These are phyloP conservation scores for Annulohypoxylon truncatum DNA, from an alignment of 2,329 filamentous ascomycete species.

Conservation along the genomic window DNA sequence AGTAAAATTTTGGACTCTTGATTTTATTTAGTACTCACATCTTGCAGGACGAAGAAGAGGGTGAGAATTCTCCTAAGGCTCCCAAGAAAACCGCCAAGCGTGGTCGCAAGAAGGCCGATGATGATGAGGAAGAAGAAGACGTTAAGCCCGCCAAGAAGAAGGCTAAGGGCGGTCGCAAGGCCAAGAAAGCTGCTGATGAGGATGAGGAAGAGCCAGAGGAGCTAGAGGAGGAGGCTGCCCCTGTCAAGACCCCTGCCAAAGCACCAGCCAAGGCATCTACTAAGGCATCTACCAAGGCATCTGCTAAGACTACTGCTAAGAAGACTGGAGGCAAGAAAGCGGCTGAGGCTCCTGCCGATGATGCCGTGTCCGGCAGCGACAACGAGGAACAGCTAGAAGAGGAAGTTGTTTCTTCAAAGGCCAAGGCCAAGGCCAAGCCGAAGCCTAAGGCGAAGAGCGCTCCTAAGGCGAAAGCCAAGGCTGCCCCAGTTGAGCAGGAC, in stretches of 20 bases:
- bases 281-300: constrained; percentile 33
- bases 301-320: constrained; percentile 41
- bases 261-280: constrained; percentile 44
- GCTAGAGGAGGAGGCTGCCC: constrained; percentile 30
- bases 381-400: constrained; percentile 43
- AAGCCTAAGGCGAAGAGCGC: constrained; percentile 40
- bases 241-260: constrained; percentile 39
- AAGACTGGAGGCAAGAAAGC: constrained; percentile 45
- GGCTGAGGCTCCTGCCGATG: constrained; percentile 45
- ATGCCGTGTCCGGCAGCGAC: constrained; percentile 5
- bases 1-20: constrained; percentile 30
- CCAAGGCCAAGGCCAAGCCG: constrained; percentile 33
- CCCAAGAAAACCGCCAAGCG: constrained; percentile 54
- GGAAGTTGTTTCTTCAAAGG: constrained; percentile 48
- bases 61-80: constrained; percentile 39
- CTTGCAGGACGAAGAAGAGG: constrained; percentile 32
- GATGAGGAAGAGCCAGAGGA: constrained; percentile 39
- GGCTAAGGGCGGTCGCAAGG: constrained; percentile 45
- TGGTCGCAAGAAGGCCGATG: constrained; percentile 45
- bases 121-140: constrained; percentile 48
- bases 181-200: constrained; percentile 48
- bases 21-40: constrained; percentile 10
- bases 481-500: constrained; percentile 33
- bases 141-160: constrained; percentile 55
- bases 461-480: constrained; percentile 37